These are phyloP conservation scores for Colletotrichum sp. DNA, from an alignment of 2,329 filamentous ascomycete species.

Conservation along the genomic window DNA sequence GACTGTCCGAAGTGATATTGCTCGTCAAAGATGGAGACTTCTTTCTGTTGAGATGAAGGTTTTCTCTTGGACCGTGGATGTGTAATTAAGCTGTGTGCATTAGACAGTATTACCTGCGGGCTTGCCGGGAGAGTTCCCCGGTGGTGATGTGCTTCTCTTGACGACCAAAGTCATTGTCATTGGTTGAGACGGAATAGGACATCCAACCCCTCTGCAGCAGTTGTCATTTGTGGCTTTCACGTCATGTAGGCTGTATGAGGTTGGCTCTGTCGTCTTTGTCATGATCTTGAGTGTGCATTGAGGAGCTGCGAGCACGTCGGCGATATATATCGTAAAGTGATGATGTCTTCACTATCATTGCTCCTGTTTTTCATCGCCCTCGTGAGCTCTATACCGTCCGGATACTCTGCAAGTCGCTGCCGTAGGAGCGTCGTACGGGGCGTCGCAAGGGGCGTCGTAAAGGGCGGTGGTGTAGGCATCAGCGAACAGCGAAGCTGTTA, in stretches of 20 bases:
- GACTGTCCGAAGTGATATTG: neutral
- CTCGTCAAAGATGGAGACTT: rapidly evolving
- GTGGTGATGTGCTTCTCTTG: neutral
- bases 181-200: neutral
- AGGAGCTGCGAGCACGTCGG: neutral
- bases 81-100: neutral
- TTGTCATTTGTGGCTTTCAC: neutral
- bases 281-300: neutral
- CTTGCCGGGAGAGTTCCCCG: neutral
- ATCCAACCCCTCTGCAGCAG: neutral
- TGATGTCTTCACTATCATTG: neutral
- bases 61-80: neutral
- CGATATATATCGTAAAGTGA: neutral
- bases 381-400: neutral
- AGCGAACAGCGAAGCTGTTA: neutral
- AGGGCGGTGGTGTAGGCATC: neutral
- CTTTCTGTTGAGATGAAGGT: neutral
- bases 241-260: neutral
- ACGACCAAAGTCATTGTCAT: neutral
- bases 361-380: rapidly evolving
- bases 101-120: neutral
- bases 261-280: neutral
- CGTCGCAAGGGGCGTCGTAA: neutral
- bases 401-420: neutral
- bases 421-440: neutral